Evolutionary conservation across 1,139 yeast species (phyloP).

Genomic region (Hanseniaspora sp.): DNA sequence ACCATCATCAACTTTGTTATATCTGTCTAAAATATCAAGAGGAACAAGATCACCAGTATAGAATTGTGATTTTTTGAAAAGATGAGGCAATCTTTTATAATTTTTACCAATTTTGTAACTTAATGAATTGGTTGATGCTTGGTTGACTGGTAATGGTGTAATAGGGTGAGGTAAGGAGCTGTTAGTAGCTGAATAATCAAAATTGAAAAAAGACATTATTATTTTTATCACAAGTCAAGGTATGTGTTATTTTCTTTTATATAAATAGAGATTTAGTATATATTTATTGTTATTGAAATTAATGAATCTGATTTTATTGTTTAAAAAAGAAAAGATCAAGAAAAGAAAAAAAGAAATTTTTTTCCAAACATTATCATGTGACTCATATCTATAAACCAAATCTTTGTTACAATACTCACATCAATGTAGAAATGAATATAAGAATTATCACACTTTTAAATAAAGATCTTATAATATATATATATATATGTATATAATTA

Average conservation of each 20-base stretch:
- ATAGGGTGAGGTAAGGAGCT: slow-evolving; percentile 21
- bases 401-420: too few relatives aligned
- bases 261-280: too few relatives aligned
- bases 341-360: neutral
- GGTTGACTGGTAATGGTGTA: slow-evolving; percentile 53
- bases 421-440: too few relatives aligned
- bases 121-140: slow-evolving; percentile 40
- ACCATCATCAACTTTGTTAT: slow-evolving; percentile 36
- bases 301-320: too few relatives aligned
- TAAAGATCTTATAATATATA: too few relatives aligned
- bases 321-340: too few relatives aligned
- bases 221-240: neutral
- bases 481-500: too few relatives aligned
- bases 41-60: slow-evolving; percentile 42
- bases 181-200: slow-evolving; percentile 12
- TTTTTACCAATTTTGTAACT: slow-evolving; percentile 60
- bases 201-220: slow-evolving; percentile 3
- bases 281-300: too few relatives aligned
- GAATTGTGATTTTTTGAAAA: slow-evolving; percentile 65
- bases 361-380: too few relatives aligned
- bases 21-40: slow-evolving; percentile 13
- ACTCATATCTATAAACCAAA: too few relatives aligned
- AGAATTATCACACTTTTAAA: too few relatives aligned
- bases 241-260: too few relatives aligned
- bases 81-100: slow-evolving; percentile 45